These are phyloP conservation scores for Pyrenochaeta sp. DNA, from an alignment of 2,329 filamentous ascomycete species.

Conservation along the genomic window DNA sequence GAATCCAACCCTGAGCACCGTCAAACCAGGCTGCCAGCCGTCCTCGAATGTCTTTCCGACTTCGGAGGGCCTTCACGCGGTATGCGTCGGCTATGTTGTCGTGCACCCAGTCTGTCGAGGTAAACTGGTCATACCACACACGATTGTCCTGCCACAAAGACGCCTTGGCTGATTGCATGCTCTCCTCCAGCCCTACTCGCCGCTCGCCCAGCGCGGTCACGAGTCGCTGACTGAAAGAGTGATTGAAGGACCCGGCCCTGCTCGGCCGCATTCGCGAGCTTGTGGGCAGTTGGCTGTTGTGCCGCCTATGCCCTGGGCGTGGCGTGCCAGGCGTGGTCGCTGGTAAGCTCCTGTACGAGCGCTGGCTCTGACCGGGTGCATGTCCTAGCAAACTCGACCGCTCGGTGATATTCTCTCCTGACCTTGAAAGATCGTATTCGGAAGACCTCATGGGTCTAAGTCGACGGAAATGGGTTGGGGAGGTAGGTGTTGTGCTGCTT, in stretches of 20 bases:
- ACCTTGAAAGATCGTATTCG: slow-evolving; percentile 43
- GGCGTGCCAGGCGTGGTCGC: slow-evolving; percentile 53
- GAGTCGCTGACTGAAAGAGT: slow-evolving; percentile 58
- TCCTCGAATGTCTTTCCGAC: slow-evolving; percentile 85
- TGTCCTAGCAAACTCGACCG: slow-evolving; percentile 57
- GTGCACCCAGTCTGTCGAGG: slow-evolving; percentile 97
- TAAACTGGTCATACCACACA: slow-evolving; percentile 99
- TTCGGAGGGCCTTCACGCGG: slow-evolving; percentile 82
- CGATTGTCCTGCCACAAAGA: slow-evolving; percentile 80
- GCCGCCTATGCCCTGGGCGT: slow-evolving; percentile 48
- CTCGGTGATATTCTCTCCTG: slow-evolving; percentile 53
- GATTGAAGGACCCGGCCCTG: slow-evolving; percentile 45
- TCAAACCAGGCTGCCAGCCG: slow-evolving; percentile 80
- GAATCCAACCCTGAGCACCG: slow-evolving; percentile 90
- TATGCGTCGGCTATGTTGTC: slow-evolving; percentile 95
- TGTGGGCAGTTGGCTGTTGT: slow-evolving; percentile 46
- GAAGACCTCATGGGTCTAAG: slow-evolving; percentile 43
- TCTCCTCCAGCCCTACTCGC: slow-evolving; percentile 61
- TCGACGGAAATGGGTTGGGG: slow-evolving; percentile 44
- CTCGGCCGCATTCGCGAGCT: slow-evolving; percentile 44
- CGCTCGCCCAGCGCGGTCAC: slow-evolving; percentile 64
- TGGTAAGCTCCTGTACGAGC: slow-evolving; percentile 56
- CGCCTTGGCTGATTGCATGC: slow-evolving; percentile 70
- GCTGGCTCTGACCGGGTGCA: slow-evolving; percentile 38
- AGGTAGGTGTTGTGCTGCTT: slow-evolving; percentile 45